Percentiles rank a stretch among this genome's conserved stretches.
These are phyloP conservation scores for Drechslerella coelobrocha DNA, from an alignment of 2,329 filamentous ascomycete genomes.

Conservation along the genomic window DNA sequence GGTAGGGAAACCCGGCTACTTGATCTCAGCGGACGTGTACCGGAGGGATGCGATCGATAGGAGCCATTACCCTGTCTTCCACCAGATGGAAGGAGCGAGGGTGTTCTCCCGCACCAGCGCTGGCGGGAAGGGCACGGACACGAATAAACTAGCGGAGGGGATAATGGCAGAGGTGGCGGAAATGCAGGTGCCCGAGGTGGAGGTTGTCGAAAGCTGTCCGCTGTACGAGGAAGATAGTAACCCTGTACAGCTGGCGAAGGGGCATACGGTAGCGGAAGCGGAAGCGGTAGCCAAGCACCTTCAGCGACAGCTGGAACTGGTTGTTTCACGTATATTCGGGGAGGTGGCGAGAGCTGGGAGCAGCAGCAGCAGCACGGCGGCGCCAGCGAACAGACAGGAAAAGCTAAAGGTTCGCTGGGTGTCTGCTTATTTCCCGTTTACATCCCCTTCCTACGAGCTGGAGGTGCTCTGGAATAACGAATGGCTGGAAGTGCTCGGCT, in stretches of 20 bases:
- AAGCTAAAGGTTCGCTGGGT: constrained; percentile 90
- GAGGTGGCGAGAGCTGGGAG: constrained; percentile 68
- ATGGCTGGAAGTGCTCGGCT: constrained; percentile 96
- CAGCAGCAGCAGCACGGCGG: constrained; percentile 64
- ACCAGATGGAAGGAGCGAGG: constrained; percentile 96
- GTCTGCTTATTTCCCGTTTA: constrained; percentile 97
- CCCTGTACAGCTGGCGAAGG: constrained; percentile 72
- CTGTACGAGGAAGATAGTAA: constrained; percentile 79
- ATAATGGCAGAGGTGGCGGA: constrained; percentile 61
- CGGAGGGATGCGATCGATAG: constrained; percentile 92
- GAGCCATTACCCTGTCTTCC: constrained; percentile 94
- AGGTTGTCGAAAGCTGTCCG: constrained; percentile 83
- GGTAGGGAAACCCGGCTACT: constrained; percentile 70
- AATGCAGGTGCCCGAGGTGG: constrained; percentile 75
- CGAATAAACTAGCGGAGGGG: constrained; percentile 76
- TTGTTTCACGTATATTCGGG: constrained; percentile 84
- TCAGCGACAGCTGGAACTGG: constrained; percentile 84
- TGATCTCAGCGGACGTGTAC: constrained; percentile 94
- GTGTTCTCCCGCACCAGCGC: constrained; percentile 79
- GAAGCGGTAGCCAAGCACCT: constrained; percentile 84
- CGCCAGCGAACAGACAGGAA: constrained; percentile 65
- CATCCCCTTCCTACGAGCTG: constrained; percentile 91
- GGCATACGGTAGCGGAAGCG: constrained; percentile 77
- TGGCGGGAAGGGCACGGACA: constrained; percentile 67
- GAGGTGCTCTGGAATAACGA: constrained; percentile 93